Evolutionary conservation across 1,284 basidiomycete species (phyloP), one percentile per base, ranked within the genome.

Genomic region (Golubevia sp.): DNA sequence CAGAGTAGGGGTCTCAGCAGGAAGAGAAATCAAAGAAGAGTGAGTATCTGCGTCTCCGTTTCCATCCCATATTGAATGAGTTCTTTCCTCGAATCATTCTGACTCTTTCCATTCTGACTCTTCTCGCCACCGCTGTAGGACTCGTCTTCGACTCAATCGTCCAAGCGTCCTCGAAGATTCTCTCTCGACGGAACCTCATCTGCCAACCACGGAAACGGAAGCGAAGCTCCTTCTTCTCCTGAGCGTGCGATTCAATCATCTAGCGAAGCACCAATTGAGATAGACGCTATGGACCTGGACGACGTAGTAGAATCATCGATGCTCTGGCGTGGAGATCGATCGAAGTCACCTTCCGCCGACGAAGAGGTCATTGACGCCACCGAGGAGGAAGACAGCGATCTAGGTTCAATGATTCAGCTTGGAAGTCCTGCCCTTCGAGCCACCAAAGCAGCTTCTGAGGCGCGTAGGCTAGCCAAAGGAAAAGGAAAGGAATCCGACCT

Each of bases 301-400:
- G 79, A 82, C 53, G 76, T 82, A 3, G 67, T 82, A 18, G 74
- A 82, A 49, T 70, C 74, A 18, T 66, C 67, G 49, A 73, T 82
- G 62, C 66, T 82, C 30, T 72, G 67, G 63, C 69, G 70, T 25
- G 71, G 70, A 26, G 62, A 64, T 20, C 59, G 58, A 30, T 73
- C 71, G 34, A 73, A 67, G 57, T 68, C 67, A 18, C 63, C 71
- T 7, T 75, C 64, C 48, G 64, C 70, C 8, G 67, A 68, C 18
- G 11, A 57, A 4, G 63, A 64, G 3, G 58, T 51, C 49, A 55
- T 54, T 24, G 56, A 60, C 15, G 62, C 52, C 0, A 51, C 38
- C 13, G 70, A 70, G 4, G 63, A 38, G 18, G 23, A 58, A 18
- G 53, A 60, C 53, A 27, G 26, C 18, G 54, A 55, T 23, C 26